Evolutionary conservation across 2,329 filamentous ascomycete genomes (phyloP).

Genomic region (Fusarium redolens): DNA sequence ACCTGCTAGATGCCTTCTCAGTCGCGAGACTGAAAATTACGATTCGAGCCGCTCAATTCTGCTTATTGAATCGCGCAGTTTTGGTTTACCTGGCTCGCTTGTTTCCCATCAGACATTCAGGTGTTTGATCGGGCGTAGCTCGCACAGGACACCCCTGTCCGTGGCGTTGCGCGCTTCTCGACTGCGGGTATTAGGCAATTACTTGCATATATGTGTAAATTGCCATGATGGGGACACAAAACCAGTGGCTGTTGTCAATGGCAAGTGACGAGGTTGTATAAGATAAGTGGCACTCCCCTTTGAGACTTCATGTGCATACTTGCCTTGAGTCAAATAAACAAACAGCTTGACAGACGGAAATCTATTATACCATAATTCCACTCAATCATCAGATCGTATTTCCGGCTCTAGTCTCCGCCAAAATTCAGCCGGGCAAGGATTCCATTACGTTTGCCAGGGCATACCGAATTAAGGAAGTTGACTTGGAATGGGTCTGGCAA

Average conservation of each 20-base stretch:
- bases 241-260: conserved; percentile 8
- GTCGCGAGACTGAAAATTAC: conserved; percentile 26
- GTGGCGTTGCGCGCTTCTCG: conserved; percentile 28
- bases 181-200: conserved; percentile 23
- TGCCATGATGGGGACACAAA: conserved; percentile 30
- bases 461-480: conserved; percentile 19
- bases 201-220: conserved; percentile 23
- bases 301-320: neutral
- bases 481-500: conserved; percentile 35
- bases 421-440: conserved; percentile 9
- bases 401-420: neutral
- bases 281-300: conserved; percentile 38
- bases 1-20: neutral
- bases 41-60: conserved; percentile 40
- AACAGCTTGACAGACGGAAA: neutral
- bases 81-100: conserved; percentile 30
- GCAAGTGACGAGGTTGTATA: conserved; percentile 33
- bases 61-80: conserved; percentile 26
- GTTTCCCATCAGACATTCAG: conserved; percentile 16
- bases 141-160: conserved; percentile 33
- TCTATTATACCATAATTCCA: neutral
- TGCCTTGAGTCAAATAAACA: neutral
- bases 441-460: conserved; percentile 24
- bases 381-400: neutral
- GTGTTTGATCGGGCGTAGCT: conserved; percentile 23